Conservation (phyloP, 495 filamentous ascomycete genomes). For the Aspergillus coremiiformis region DNA sequence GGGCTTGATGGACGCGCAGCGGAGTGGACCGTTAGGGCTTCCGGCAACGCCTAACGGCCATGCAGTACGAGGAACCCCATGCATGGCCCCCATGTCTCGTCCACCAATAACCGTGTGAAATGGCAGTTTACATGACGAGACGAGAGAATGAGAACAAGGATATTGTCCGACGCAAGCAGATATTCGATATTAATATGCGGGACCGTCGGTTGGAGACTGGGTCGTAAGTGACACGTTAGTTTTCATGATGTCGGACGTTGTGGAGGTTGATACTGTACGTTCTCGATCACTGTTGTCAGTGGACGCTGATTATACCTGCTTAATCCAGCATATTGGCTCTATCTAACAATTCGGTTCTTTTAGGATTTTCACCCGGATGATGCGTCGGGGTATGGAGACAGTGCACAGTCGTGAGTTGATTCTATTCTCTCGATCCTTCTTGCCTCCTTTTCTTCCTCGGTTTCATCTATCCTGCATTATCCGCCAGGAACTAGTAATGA, state of each 20-base stretch:
- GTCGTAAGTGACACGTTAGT: background rate
- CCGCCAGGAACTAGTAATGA: background rate
- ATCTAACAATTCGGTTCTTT: background rate
- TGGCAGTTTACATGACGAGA: background rate
- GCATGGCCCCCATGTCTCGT: background rate
- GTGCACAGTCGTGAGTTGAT: background rate
- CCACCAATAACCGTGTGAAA: background rate
- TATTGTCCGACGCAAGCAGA: no score
- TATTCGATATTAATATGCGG: no score
- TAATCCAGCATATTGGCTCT: background rate
- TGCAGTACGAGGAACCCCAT: background rate
- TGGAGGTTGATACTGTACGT: background rate
- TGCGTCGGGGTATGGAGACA: background rate
- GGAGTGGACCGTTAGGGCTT: background rate
- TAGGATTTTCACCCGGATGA: background rate
- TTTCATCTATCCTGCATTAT: background rate
- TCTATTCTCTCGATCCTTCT: background rate
- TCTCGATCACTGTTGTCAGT: background rate
- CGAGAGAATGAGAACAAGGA: background rate
- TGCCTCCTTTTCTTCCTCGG: background rate
- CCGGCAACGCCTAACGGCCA: background rate
- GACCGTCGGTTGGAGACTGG: background rate
- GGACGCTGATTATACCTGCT: no score
- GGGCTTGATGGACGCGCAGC: background rate
- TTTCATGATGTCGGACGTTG: background rate